A percentile compares a stretch with the other conserved stretches of the same genome.
Evolutionary conservation across 805 yeast species (phyloP).

Genomic region (Monosporozyma unispora): DNA sequence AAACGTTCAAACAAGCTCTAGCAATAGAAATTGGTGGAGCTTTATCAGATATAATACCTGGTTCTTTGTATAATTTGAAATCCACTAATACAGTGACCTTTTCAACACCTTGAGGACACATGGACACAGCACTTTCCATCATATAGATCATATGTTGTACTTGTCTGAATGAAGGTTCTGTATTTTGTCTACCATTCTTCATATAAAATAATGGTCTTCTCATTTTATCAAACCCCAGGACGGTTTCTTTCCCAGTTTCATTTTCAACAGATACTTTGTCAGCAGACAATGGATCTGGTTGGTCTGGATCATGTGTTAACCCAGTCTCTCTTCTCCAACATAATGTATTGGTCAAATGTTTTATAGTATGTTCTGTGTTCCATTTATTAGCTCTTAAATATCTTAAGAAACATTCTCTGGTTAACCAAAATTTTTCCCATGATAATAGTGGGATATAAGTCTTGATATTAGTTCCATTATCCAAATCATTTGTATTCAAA

Average conservation of each 20-base stretch:
- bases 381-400: conserved; percentile 46
- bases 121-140: conserved; percentile 44
- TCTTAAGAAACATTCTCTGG: conserved; percentile 45
- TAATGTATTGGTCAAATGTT: conserved; percentile 39
- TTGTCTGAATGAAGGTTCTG: conserved; percentile 42
- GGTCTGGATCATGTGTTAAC: conserved; percentile 30
- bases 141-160: conserved; percentile 49
- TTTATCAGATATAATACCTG: conserved; percentile 31
- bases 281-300: conserved; percentile 29
- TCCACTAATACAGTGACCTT: conserved; percentile 46
- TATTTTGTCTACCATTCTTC: conserved; percentile 48
- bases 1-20: conserved; percentile 40
- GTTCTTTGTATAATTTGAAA: conserved; percentile 37
- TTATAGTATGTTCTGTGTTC: conserved; percentile 37
- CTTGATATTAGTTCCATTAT: conserved; percentile 12
- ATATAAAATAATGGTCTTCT: conserved; percentile 46
- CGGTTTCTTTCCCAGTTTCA: conserved; percentile 44
- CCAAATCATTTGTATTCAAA: conserved; percentile 31
- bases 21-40: conserved; percentile 44
- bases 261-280: conserved; percentile 41
- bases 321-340: conserved; percentile 51
- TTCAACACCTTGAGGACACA: conserved; percentile 53
- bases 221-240: conserved; percentile 46
- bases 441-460: conserved; percentile 26
- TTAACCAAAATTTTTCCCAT: conserved; percentile 31